phyloP scores from a whole-genome alignment of 2,329 filamentous ascomycete species.

The Niveomyces coronatus region DNA sequence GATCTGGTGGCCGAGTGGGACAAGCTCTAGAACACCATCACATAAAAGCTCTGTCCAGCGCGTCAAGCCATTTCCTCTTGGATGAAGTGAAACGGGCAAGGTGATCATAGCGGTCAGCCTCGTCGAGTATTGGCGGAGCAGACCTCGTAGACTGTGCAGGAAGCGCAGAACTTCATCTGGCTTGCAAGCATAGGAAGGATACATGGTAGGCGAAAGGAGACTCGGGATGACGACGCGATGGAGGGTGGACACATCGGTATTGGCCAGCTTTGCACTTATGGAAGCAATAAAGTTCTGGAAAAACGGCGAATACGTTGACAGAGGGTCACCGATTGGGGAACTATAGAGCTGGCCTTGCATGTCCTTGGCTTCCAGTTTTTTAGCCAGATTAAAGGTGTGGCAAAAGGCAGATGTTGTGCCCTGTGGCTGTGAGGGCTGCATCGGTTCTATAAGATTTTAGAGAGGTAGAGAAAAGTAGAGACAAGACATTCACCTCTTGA shows the following conservation, averaged over 20 bases:
- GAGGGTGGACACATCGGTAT: constrained; percentile 48
- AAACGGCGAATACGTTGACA: constrained; percentile 15
- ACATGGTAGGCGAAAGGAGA: constrained; percentile 77
- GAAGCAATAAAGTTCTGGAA: constrained; percentile 55
- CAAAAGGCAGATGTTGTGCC: constrained; percentile 44
- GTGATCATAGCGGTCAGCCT: constrained; percentile 65
- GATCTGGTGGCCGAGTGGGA: constrained; percentile 51
- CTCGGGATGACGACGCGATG: constrained; percentile 81
- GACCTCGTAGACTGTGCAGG: constrained; percentile 63
- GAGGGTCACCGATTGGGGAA: constrained; percentile 34
- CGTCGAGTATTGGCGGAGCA: constrained; percentile 57
- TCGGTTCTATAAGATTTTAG: constrained; percentile 8
- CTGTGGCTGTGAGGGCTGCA: constrained; percentile 13
- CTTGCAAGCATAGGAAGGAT: constrained; percentile 57
- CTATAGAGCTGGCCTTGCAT: constrained; percentile 41
- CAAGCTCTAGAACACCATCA: constrained; percentile 80
- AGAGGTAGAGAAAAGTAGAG: constrained; percentile 6
- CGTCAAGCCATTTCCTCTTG: constrained; percentile 62
- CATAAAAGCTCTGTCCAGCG: constrained; percentile 78
- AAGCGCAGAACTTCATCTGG: constrained; percentile 71
- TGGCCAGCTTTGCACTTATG: constrained; percentile 44
- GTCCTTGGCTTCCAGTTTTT: constrained; percentile 43
- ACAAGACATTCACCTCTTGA: constrained; percentile 59
- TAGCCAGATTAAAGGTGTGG: constrained; percentile 62
- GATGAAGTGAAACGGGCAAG: constrained; percentile 69